Conservation (phyloP, 192 early-diverging fungal genomes). For the Podila epicladia region DNA sequence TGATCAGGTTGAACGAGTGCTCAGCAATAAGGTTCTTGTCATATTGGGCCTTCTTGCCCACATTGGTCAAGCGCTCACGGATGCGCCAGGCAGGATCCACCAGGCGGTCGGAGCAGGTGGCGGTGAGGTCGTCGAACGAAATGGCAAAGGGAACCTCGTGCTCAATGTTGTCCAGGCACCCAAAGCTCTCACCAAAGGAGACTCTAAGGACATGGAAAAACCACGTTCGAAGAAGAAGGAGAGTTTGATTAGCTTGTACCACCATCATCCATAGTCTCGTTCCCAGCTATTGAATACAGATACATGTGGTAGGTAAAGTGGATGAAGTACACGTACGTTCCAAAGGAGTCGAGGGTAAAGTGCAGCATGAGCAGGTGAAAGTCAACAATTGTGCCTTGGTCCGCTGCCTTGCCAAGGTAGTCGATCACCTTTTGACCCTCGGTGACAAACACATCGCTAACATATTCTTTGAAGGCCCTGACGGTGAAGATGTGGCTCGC, state of each 20-base stretch:
- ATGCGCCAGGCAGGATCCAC: constrained; percentile 42
- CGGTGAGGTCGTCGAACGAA: constrained; percentile 61
- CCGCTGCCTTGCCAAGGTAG: constrained; percentile 22
- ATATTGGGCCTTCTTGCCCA: constrained; percentile 8
- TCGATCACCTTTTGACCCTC: constrained; percentile 22
- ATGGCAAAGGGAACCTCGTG: constrained; percentile 51
- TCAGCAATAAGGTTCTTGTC: constrained; percentile 26
- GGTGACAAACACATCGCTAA: constrained; percentile 18
- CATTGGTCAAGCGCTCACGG: constrained; percentile 24
- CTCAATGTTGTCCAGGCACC: constrained; percentile 26
- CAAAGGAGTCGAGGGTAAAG: constrained; percentile 53
- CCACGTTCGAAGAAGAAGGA: too few species aligned
- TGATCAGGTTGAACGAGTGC: constrained; percentile 28
- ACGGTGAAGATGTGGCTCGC: constrained; percentile 26
- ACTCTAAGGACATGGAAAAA: constrained; percentile 4
- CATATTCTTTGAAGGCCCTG: constrained; percentile 35
- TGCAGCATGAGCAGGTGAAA: constrained; percentile 52
- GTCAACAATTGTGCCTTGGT: constrained; percentile 39
- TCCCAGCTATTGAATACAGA: background rate
- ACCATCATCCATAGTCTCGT: too few species aligned
- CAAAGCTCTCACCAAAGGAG: constrained; percentile 39
- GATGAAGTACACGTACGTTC: constrained; percentile 13
- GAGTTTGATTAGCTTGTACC: too few species aligned
- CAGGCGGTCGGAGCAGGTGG: constrained; percentile 25
- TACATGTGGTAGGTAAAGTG: background rate